phyloP scores from a whole-genome alignment of 352 stramenopile species.

The Phytophthora tentaculata region DNA sequence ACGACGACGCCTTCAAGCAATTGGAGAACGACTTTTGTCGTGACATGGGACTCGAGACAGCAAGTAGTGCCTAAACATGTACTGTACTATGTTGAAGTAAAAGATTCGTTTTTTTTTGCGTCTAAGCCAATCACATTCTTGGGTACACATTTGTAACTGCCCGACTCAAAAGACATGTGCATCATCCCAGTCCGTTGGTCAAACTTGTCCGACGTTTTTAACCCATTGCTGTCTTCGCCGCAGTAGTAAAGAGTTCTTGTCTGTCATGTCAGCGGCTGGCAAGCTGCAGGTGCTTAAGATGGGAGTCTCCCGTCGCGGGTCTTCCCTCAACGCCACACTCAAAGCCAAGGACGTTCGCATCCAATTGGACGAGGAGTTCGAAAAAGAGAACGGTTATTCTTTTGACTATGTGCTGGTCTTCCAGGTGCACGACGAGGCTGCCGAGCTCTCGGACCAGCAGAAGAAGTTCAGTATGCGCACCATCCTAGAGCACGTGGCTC shows the following conservation, averaged over 20 bases:
- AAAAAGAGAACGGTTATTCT: slow-evolving; percentile 73
- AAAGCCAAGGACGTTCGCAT: slow-evolving; percentile 70
- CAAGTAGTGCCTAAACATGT: slow-evolving; percentile 31
- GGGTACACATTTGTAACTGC: slow-evolving; percentile 4
- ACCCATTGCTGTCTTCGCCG: slow-evolving; percentile 6
- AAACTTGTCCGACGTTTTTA: background rate
- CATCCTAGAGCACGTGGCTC: slow-evolving; percentile 70
- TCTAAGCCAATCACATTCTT: background rate
- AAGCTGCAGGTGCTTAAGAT: slow-evolving; percentile 70
- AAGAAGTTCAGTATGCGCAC: slow-evolving; percentile 79
- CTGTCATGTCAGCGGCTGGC: slow-evolving; percentile 29
- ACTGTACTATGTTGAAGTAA: no score
- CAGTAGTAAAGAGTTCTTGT: slow-evolving; percentile 15
- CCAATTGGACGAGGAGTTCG: slow-evolving; percentile 67
- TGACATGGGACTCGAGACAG: slow-evolving; percentile 66
- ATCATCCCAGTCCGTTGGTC: background rate
- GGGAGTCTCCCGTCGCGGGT: slow-evolving; percentile 65
- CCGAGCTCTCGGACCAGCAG: slow-evolving; percentile 54
- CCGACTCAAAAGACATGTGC: background rate
- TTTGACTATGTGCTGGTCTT: slow-evolving; percentile 87
- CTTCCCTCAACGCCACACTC: slow-evolving; percentile 67
- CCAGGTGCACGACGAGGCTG: slow-evolving; percentile 78
- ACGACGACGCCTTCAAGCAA: slow-evolving; percentile 80
- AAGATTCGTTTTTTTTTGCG: background rate
- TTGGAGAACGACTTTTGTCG: slow-evolving; percentile 82